phyloP scores from a whole-genome alignment of 2,329 filamentous ascomycete genomes.

The Scortechinia acanthostroma region DNA sequence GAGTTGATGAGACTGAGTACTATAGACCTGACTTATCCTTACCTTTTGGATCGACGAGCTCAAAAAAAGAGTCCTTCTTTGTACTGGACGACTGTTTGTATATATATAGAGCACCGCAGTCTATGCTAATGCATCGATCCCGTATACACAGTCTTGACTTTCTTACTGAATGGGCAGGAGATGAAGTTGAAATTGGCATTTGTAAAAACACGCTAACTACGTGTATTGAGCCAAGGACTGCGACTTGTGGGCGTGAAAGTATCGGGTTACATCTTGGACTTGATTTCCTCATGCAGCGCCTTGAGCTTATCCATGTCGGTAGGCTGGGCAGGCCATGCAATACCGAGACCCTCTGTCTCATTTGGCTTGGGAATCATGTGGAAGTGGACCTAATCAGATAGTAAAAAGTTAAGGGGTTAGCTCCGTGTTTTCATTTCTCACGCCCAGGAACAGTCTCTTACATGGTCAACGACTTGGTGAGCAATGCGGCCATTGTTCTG shows the following conservation, averaged over 20 bases:
- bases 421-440: too few relatives aligned
- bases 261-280: constrained; percentile 85
- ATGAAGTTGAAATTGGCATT: constrained; percentile 66
- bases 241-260: constrained; percentile 48
- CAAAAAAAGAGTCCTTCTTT: too few relatives aligned
- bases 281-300: constrained; percentile 74
- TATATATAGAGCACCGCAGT: too few relatives aligned
- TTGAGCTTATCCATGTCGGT: constrained; percentile 79
- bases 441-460: constrained; percentile 36
- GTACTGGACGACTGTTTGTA: too few relatives aligned
- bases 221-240: constrained; percentile 31
- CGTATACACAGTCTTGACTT: too few relatives aligned
- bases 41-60: too few relatives aligned
- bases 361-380: constrained; percentile 98
- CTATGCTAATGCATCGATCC: too few relatives aligned
- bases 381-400: constrained; percentile 93
- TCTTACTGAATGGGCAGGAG: too few relatives aligned
- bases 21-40: too few relatives aligned
- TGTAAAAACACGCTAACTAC: too few relatives aligned
- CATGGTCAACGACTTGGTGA: constrained; percentile 88
- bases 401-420: too few relatives aligned
- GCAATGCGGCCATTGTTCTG: constrained; percentile 93
- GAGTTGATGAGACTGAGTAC: too few relatives aligned
- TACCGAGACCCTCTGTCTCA: constrained; percentile 67
- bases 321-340: constrained; percentile 72